These are phyloP conservation scores for Cyberlindnera suaveolens DNA, from an alignment of 805 yeast genomes.

Conservation along the genomic window DNA sequence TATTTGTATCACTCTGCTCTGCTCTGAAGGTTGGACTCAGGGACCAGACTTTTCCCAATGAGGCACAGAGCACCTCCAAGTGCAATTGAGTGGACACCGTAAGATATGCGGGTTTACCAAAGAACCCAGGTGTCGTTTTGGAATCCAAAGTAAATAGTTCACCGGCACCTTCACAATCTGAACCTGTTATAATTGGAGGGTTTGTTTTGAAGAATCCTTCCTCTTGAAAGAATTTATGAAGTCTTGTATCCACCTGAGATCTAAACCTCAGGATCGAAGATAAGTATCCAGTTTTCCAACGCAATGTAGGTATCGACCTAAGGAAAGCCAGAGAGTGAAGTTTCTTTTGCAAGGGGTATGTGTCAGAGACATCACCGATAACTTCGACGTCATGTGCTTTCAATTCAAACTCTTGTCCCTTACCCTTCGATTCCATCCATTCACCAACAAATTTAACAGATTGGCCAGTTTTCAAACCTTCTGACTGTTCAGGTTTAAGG, in stretches of 20 bases:
- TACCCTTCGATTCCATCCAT: conserved; percentile 40
- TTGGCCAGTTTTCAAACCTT: conserved; percentile 38
- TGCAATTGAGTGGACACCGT: conserved; percentile 94
- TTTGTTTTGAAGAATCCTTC: conserved; percentile 62
- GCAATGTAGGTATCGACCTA: conserved; percentile 65
- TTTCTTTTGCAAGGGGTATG: conserved; percentile 83
- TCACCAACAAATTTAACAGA: conserved; percentile 38
- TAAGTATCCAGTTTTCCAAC: conserved; percentile 67
- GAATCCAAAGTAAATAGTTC: conserved; percentile 65
- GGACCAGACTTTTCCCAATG: conserved; percentile 81
- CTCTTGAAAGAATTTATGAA: conserved; percentile 48
- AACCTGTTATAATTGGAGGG: conserved; percentile 82
- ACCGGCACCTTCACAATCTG: conserved; percentile 98
- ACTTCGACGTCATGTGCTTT: conserved; percentile 35
- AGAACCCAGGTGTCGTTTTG: conserved; percentile 36
- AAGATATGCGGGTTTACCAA: conserved; percentile 61
- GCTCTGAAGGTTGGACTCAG: conserved; percentile 91
- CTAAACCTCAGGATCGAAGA: conserved; percentile 68
- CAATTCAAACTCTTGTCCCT: conserved; percentile 50
- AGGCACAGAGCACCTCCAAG: conserved; percentile 70
- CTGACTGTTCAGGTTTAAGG: conserved; percentile 32
- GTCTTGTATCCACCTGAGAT: conserved; percentile 51
- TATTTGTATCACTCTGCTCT: conserved; percentile 81
- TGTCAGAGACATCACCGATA: conserved; percentile 54
- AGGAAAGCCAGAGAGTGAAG: conserved; percentile 58